Base-by-base conservation (phyloP, 768 basidiomycete genomes). In the Russula virescens region DNA sequence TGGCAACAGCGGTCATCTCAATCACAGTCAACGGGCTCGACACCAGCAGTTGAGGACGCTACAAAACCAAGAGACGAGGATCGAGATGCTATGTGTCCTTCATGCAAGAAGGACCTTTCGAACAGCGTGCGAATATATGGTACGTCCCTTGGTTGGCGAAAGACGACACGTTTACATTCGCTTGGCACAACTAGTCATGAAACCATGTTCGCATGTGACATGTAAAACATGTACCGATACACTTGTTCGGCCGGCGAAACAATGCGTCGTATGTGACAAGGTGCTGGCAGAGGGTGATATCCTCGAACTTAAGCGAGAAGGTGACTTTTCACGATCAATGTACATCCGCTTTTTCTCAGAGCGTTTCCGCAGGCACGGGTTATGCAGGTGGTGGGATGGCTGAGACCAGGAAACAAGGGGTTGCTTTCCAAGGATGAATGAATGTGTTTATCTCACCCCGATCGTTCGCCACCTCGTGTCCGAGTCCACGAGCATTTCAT, bases 351-450 rank as follows among this genome's bases (percentile, higher is more conserved):
- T 9, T 19, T 14, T 19, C 35, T 34, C 8, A 40, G 10, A 13
- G 23, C 38, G 4, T 14, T 34, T 25, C 31, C 16, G 31, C 21
- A 93, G 91, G 92, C 26, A 98, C 95, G 11, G 94, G 95, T 0
- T 98, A 91, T 70, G 94, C 95, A 9, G 89, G 91, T 57, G 94
- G 95, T n/a, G 95, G 95, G 7, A 74, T 93, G 67, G 92, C 94
- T n/a, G 92, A 96, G 75, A 88, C 89, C 0, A 86, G 83, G 42
- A 88, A 83, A 72, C 78, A 78, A 31, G 93, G 92, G 2, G 75
- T 92, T 14, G 88, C 92, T 0, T 96, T 98, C 77, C 92, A 95
- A 71, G 92, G 91, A 47, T 94, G 60, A 40, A 28, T 28, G 40
- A 40, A 28, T 28, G 40, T 23, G 26, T 19, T 23, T 9, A 8